phyloP scores from a whole-genome alignment of 2,329 filamentous ascomycete species.

The Scedosporium boydii region DNA sequence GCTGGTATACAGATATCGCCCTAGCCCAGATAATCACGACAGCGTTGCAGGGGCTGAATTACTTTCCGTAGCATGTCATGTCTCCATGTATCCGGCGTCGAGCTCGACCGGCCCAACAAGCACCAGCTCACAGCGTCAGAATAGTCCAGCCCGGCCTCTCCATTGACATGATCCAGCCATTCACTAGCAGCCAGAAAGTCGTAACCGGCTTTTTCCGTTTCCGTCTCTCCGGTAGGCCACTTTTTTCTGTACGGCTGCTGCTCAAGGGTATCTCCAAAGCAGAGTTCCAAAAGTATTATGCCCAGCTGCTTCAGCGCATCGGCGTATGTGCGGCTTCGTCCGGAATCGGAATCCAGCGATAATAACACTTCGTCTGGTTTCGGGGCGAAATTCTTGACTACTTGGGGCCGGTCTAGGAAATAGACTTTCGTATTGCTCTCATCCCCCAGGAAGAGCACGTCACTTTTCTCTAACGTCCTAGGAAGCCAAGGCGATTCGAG shows the following conservation, averaged over 20 bases:
- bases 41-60: background rate
- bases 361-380: background rate
- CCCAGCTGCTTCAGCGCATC: background rate
- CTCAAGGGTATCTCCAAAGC: slow-evolving; percentile 2
- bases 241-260: slow-evolving; percentile 22
- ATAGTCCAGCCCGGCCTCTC: slow-evolving; percentile 4
- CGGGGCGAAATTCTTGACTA: background rate
- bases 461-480: slow-evolving; percentile 8
- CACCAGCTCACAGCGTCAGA: slow-evolving; percentile 7
- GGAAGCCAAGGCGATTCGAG: slow-evolving; percentile 16
- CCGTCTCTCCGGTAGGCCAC: slow-evolving; percentile 25
- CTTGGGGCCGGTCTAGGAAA: background rate
- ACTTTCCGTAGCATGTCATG: background rate
- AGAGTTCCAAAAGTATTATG: slow-evolving; percentile 5
- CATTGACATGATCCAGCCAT: slow-evolving; percentile 4
- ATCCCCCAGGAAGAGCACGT: slow-evolving; percentile 7
- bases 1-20: no score
- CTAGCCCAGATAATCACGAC: background rate
- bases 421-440: background rate
- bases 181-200: slow-evolving; percentile 8
- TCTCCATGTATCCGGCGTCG: background rate
- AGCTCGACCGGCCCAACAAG: background rate
- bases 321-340: background rate
- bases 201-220: background rate
- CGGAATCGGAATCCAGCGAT: slow-evolving; percentile 7